phyloP scores from a whole-genome alignment of 2,329 filamentous ascomycete species.

The Cordyceps cateniannulata region DNA sequence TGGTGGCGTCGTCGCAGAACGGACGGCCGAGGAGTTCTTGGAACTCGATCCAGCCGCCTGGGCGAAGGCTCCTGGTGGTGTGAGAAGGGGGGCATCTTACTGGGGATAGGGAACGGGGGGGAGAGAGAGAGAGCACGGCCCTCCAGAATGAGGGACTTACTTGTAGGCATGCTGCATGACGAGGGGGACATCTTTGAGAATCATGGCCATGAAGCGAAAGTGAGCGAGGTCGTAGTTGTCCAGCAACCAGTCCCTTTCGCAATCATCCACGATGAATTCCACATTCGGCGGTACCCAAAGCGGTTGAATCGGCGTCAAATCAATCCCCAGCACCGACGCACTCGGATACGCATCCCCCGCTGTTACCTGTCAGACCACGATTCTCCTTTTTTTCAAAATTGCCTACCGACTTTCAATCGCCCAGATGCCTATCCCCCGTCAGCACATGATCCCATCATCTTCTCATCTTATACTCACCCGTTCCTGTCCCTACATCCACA shows the following conservation, averaged over 20 bases:
- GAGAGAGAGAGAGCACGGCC: too few species aligned
- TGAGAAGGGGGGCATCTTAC: too few species aligned
- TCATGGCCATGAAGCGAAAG: constrained; percentile 42
- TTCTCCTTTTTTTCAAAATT: too few species aligned
- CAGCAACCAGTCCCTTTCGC: constrained; percentile 48
- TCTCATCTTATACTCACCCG: constrained; percentile 15
- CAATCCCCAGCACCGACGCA: constrained; percentile 34
- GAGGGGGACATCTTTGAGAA: constrained; percentile 44
- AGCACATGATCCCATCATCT: neutral
- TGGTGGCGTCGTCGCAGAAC: constrained; percentile 38
- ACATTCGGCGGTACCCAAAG: constrained; percentile 51
- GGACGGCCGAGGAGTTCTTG: constrained; percentile 38
- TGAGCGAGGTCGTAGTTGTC: constrained; percentile 52
- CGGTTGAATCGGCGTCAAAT: constrained; percentile 41
- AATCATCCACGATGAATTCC: constrained; percentile 57
- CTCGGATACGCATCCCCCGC: constrained; percentile 37
- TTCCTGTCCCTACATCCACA: constrained; percentile 44
- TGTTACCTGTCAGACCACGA: constrained; percentile 2
- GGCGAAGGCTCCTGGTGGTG: constrained; percentile 7
- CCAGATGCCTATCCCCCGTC: constrained; percentile 38
- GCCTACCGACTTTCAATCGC: constrained; percentile 42
- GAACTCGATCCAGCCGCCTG: constrained; percentile 47
- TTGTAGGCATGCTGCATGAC: constrained; percentile 35
- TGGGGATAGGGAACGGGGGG: neutral
- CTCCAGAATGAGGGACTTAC: constrained; percentile 20